Evolutionary conservation across 768 basidiomycete genomes (phyloP).

Genomic region (Chiua virens): DNA sequence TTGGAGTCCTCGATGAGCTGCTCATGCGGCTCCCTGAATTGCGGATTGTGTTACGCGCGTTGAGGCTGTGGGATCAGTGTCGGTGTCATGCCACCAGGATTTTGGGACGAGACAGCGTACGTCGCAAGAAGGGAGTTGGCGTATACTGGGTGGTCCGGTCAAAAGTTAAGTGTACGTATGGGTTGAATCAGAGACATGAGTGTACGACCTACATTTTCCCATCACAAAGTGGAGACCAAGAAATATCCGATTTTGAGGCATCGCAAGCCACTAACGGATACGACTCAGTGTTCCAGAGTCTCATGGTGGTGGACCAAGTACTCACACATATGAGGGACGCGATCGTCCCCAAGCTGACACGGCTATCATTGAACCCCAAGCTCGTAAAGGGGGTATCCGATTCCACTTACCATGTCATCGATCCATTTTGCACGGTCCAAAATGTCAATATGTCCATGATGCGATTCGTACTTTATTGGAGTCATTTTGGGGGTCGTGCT

Average conservation of each 20-base stretch:
- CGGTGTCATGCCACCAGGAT: neutral
- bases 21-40: neutral
- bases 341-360: constrained; percentile 12
- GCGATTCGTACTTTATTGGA: constrained; percentile 15
- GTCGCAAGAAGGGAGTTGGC: too few relatives aligned
- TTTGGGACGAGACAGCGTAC: constrained; percentile 13
- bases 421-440: constrained; percentile 26
- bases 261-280: constrained; percentile 15
- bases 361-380: neutral
- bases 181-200: neutral
- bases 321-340: constrained; percentile 21
- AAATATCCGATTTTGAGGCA: constrained; percentile 25
- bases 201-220: constrained; percentile 18
- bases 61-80: constrained; percentile 14
- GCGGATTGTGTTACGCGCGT: constrained; percentile 17
- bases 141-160: constrained; percentile 20
- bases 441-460: constrained; percentile 21
- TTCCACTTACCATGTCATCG: constrained; percentile 15
- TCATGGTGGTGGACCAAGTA: neutral
- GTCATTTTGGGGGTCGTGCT: neutral
- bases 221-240: constrained; percentile 25
- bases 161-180: neutral
- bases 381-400: neutral
- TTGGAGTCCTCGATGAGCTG: neutral
- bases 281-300: neutral